Percentiles rank a stretch among this genome's conserved stretches.
Conservation (phyloP, 345 rosid genomes). For the Pistacia integerrima region DNA sequence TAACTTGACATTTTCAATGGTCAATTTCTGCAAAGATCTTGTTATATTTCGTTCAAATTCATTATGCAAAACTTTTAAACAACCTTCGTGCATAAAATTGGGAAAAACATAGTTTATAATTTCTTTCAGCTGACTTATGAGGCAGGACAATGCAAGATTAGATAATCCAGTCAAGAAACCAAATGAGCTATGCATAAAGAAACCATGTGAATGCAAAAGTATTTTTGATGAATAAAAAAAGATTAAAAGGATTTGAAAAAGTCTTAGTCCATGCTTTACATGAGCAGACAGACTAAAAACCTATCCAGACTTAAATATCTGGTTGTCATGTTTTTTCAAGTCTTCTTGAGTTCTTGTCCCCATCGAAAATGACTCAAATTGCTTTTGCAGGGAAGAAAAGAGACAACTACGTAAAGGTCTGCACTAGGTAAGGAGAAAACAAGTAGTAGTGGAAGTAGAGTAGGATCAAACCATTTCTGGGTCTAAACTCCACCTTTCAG, state of each 20-base stretch:
- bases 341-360: neutral
- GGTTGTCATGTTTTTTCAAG: neutral
- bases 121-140: neutral
- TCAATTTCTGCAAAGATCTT: neutral
- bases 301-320: neutral
- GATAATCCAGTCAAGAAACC: neutral
- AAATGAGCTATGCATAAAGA: neutral
- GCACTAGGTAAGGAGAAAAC: neutral
- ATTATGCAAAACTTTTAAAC: neutral
- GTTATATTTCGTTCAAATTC: neutral
- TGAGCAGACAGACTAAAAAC: neutral
- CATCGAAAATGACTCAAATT: slow-evolving; percentile 15
- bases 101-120: neutral
- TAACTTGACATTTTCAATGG: neutral
- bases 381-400: neutral
- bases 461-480: neutral
- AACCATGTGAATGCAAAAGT: neutral
- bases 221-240: neutral
- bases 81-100: neutral
- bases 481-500: neutral
- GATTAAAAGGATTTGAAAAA: slow-evolving; percentile 1
- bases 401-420: slow-evolving; percentile 11
- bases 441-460: slow-evolving; percentile 9
- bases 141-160: neutral
- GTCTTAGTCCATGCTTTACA: neutral